Percentiles rank a stretch among this genome's conserved stretches.
These are phyloP conservation scores for Blastobotrys malaysiensis DNA, from an alignment of 1,139 yeast genomes.

Conservation along the genomic window DNA sequence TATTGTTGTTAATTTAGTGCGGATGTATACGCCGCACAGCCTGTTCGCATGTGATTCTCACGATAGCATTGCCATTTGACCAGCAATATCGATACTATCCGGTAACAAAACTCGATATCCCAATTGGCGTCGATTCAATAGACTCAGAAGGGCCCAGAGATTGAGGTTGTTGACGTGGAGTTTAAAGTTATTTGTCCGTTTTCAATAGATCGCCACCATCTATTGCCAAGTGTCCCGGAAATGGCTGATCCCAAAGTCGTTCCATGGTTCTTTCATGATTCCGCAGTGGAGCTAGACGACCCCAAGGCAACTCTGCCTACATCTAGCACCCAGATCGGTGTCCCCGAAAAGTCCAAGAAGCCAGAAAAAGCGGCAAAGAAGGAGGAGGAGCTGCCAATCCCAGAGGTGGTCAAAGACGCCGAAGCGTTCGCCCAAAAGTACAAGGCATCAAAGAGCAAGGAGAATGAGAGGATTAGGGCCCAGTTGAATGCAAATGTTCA, in stretches of 20 bases:
- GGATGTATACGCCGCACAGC: too few species aligned
- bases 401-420: neutral
- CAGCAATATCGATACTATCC: neutral
- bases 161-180: neutral
- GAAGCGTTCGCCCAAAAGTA: conserved; percentile 1
- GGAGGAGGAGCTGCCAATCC: conserved; percentile 1
- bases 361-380: conserved; percentile 3
- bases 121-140: neutral
- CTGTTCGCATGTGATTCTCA: neutral
- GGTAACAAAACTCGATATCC: too few species aligned
- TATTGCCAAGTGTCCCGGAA: neutral
- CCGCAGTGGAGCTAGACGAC: conserved; percentile 35
- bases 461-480: conserved; percentile 20
- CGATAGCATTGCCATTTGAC: too few species aligned
- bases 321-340: conserved; percentile 12
- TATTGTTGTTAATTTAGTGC: too few species aligned
- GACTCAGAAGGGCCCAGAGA: neutral
- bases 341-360: neutral
- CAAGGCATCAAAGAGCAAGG: conserved; percentile 32
- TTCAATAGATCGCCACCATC: neutral
- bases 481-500: neutral
- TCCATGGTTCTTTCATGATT: conserved; percentile 37
- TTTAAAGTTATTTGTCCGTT: neutral
- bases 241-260: conserved; percentile 13
- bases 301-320: conserved; percentile 34